Conservation (phyloP, 495 filamentous ascomycete genomes). For the Amniculicola lignicola region DNA sequence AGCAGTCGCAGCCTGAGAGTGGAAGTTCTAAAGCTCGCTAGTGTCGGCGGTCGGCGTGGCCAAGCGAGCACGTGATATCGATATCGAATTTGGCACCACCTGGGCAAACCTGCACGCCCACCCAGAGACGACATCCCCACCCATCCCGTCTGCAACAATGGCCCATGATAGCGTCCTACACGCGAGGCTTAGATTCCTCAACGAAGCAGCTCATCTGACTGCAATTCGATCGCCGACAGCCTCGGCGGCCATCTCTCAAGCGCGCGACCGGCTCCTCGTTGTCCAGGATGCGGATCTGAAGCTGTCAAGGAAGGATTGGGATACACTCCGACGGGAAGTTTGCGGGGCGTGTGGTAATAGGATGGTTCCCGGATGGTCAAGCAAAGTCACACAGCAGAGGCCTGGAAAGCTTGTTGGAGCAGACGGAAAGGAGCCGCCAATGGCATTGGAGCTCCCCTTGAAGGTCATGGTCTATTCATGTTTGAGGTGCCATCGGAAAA, state of each 20-base stretch:
- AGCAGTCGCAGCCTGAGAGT: too few relatives aligned
- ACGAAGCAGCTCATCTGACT: constrained; percentile 47
- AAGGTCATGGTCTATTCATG: constrained; percentile 31
- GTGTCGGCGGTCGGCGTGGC: constrained; percentile 17
- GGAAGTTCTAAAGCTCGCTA: constrained; percentile 7
- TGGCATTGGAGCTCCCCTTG: too few relatives aligned
- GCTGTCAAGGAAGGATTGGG: constrained; percentile 35
- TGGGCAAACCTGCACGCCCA: neutral
- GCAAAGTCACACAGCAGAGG: constrained; percentile 23
- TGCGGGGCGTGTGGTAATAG: constrained; percentile 55
- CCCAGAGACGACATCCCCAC: neutral
- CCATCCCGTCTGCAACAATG: neutral
- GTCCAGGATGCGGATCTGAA: constrained; percentile 42
- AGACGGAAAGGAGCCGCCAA: too few relatives aligned
- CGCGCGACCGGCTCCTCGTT: constrained; percentile 44
- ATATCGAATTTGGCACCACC: neutral
- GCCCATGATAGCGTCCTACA: neutral
- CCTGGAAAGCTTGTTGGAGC: constrained; percentile 21
- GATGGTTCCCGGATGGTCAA: constrained; percentile 47
- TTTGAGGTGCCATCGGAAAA: constrained; percentile 27
- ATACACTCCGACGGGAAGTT: constrained; percentile 43
- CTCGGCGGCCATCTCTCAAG: constrained; percentile 49
- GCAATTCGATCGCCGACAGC: constrained; percentile 47
- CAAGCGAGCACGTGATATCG: neutral
- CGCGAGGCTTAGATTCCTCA: constrained; percentile 41